A percentile compares a stretch with the other conserved stretches of the same genome.
Conservation (phyloP, 331 rosid genomes). For the Pyracantha coccinea region DNA sequence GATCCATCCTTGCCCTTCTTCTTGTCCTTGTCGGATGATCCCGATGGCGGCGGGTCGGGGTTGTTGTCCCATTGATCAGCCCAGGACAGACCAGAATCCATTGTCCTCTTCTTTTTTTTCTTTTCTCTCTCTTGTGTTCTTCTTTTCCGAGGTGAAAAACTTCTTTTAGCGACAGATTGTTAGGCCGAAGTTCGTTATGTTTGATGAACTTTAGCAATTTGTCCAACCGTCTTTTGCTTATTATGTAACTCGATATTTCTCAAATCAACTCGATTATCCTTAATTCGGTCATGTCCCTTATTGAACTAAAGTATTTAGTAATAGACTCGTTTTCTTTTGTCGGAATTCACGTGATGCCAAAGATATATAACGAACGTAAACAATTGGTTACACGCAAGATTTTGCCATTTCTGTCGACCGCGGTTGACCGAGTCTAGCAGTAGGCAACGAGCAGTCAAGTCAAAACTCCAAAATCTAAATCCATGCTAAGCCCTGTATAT, state of each 20-base stretch:
- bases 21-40: conserved; percentile 38
- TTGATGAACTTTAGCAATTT: neutral
- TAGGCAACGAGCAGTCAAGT: neutral
- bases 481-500: conserved; percentile 1
- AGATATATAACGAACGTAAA: no score
- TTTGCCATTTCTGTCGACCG: neutral
- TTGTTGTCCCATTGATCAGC: conserved; percentile 92
- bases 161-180: neutral
- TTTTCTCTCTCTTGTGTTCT: neutral
- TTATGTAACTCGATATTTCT: neutral
- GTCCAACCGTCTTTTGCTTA: conserved; percentile 10
- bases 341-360: neutral
- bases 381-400: neutral
- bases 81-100: conserved; percentile 75
- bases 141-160: neutral
- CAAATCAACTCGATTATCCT: neutral
- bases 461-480: neutral
- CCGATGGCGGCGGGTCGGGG: conserved; percentile 45
- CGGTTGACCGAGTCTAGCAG: neutral
- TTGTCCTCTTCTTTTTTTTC: conserved; percentile 7
- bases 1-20: conserved; percentile 55
- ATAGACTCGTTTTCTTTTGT: neutral
- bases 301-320: no score
- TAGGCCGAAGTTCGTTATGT: conserved; percentile 12
- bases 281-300: neutral